Percentiles rank a stretch among this genome's conserved stretches.
Evolutionary conservation across 139 green algal species (phyloP).

Genomic region (Micractinium sp.): DNA sequence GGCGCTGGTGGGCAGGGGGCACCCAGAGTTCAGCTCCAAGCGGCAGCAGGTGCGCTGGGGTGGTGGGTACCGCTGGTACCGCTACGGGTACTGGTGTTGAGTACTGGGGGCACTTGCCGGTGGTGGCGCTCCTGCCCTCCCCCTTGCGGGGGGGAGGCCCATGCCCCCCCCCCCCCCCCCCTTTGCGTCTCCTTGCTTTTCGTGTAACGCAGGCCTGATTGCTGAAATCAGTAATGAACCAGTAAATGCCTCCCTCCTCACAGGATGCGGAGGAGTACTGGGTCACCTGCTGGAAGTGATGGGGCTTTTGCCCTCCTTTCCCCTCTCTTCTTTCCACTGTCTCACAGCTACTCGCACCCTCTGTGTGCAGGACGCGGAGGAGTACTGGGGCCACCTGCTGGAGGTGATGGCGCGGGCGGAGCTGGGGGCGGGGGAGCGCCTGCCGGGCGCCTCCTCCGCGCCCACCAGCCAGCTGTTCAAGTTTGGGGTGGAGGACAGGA

Average conservation of each 20-base stretch:
- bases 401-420: conserved; percentile 67
- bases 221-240: not conserved
- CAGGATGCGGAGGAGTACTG: conserved; percentile 66
- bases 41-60: conserved; percentile 66
- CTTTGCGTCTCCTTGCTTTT: not conserved
- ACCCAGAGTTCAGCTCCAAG: conserved; percentile 88
- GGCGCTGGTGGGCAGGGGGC: conserved; percentile 79
- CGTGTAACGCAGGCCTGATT: no score
- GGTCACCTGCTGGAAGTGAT: conserved; percentile 86
- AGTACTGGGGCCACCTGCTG: conserved; percentile 95
- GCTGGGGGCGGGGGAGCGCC: conserved; percentile 36
- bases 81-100: no score
- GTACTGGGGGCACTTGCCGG: conserved; percentile 57
- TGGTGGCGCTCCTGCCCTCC: no score
- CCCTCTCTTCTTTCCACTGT: not conserved
- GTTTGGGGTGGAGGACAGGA: conserved; percentile 64
- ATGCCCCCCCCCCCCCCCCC: no score
- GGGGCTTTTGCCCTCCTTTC: not conserved
- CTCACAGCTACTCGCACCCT: not conserved
- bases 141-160: no score
- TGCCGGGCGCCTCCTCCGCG: conserved; percentile 17
- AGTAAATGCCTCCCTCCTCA: no score
- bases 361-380: conserved; percentile 83
- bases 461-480: conserved; percentile 58
- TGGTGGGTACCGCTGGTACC: no score